A percentile compares a stretch with the other conserved stretches of the same genome.
Conservation (phyloP, 495 filamentous ascomycete species). For the Talaromyces proteolyticus region DNA sequence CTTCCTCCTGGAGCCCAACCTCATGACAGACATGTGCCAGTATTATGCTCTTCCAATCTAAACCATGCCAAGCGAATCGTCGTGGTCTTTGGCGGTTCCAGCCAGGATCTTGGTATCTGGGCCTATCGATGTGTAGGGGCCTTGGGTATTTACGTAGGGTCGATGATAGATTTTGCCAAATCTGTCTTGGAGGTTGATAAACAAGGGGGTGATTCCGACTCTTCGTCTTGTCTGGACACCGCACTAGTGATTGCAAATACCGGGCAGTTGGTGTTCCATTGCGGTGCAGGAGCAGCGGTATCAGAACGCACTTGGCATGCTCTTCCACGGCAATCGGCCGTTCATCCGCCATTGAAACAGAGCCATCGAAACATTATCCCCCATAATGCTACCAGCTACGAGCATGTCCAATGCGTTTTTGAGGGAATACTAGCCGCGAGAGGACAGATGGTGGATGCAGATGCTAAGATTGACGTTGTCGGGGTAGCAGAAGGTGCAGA, state of each 20-base stretch:
- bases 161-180: constrained; percentile 54
- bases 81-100: constrained; percentile 65
- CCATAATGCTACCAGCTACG: constrained; percentile 37
- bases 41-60: constrained; percentile 58
- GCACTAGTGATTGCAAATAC: constrained; percentile 65
- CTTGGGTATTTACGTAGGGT: constrained; percentile 60
- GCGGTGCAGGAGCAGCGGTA: constrained; percentile 47
- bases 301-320: constrained; percentile 44
- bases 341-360: constrained; percentile 29
- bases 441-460: constrained; percentile 22
- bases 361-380: constrained; percentile 49
- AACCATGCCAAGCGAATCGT: constrained; percentile 55
- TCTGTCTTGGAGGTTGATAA: constrained; percentile 31
- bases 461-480: constrained; percentile 58
- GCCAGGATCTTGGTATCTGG: constrained; percentile 69
- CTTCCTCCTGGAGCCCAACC: constrained; percentile 50
- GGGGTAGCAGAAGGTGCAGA: constrained; percentile 53
- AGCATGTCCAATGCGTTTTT: constrained; percentile 62
- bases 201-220: not conserved
- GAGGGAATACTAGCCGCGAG: constrained; percentile 46
- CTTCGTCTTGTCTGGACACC: constrained; percentile 8
- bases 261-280: constrained; percentile 66
- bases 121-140: constrained; percentile 57
- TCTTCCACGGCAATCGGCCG: constrained; percentile 49
- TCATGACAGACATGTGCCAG: constrained; percentile 54